Evolutionary conservation across 257 asterid genomes (phyloP).

Genomic region (Oldenlandia corymbosa): DNA sequence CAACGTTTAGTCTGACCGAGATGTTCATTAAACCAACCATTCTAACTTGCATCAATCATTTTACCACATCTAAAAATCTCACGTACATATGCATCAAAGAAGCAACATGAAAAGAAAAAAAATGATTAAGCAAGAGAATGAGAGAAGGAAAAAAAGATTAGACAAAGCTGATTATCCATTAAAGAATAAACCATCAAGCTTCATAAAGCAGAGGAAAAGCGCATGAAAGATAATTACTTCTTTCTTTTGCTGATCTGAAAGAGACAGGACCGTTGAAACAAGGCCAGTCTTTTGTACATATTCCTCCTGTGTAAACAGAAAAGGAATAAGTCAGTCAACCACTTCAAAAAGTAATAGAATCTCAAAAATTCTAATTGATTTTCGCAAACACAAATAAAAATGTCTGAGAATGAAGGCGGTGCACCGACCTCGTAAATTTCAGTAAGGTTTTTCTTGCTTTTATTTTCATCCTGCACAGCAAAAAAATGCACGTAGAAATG

Average conservation of each 20-base stretch:
- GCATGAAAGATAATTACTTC: slow-evolving; percentile 58
- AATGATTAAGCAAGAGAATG: not conserved
- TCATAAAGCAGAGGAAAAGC: slow-evolving; percentile 9
- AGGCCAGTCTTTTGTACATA: slow-evolving; percentile 93
- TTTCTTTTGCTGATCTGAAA: slow-evolving; percentile 89
- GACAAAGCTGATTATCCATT: not conserved
- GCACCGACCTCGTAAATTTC: slow-evolving; percentile 82
- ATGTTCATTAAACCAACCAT: too few relatives aligned
- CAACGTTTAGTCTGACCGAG: too few relatives aligned
- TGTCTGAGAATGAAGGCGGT: not conserved
- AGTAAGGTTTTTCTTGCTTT: slow-evolving; percentile 93
- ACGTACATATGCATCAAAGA: too few relatives aligned
- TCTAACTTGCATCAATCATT: too few relatives aligned
- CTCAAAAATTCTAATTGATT: not conserved
- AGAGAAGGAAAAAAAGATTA: not conserved
- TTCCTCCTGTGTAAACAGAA: slow-evolving; percentile 59
- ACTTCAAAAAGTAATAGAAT: not conserved
- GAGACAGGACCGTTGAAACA: slow-evolving; percentile 58
- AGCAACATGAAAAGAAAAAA: too few relatives aligned
- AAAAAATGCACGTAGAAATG: not conserved
- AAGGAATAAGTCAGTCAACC: slow-evolving; percentile 7
- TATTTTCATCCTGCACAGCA: slow-evolving; percentile 74
- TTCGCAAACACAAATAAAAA: not conserved
- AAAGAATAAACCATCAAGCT: not conserved
- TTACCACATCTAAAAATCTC: too few relatives aligned